A percentile compares a stretch with the other conserved stretches of the same genome.
These are phyloP conservation scores for Rugonectria rugulosa DNA, from an alignment of 2,329 filamentous ascomycete species.

Conservation along the genomic window DNA sequence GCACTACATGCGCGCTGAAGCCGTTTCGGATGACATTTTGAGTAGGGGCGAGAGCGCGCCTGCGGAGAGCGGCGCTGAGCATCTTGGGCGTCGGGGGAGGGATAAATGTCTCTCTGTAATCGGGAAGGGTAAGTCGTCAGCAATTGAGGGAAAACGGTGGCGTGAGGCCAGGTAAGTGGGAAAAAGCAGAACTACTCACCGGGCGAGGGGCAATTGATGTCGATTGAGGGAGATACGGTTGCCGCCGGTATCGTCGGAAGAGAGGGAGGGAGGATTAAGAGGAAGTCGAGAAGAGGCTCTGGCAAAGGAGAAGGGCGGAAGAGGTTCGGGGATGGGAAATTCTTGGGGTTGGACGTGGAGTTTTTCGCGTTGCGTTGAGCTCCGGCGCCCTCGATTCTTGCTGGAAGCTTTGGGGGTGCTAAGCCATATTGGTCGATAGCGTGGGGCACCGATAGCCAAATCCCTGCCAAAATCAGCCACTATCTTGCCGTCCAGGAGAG, in stretches of 20 bases:
- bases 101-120: conserved; percentile 41
- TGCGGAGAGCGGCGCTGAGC: conserved; percentile 70
- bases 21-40: conserved; percentile 59
- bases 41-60: conserved; percentile 63
- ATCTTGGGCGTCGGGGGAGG: conserved; percentile 48
- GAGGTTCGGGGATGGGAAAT: conserved; percentile 45
- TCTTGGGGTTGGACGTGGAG: conserved; percentile 49
- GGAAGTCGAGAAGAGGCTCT: conserved; percentile 43
- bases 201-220: conserved; percentile 35
- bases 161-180: conserved; percentile 13
- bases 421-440: conserved; percentile 33
- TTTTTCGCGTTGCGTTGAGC: conserved; percentile 53
- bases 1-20: conserved; percentile 62
- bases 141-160: conserved; percentile 23
- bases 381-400: conserved; percentile 46
- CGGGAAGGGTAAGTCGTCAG: conserved; percentile 28
- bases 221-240: conserved; percentile 32
- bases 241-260: conserved; percentile 31
- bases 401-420: conserved; percentile 43
- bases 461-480: conserved; percentile 14
- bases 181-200: conserved; percentile 32
- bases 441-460: conserved; percentile 16
- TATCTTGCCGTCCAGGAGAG: conserved; percentile 6
- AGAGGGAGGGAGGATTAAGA: conserved; percentile 33
- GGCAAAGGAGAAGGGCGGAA: conserved; percentile 33